Evolutionary conservation across 139 green algal species (phyloP).

Genomic region (Raphidocelis subcapitata): DNA sequence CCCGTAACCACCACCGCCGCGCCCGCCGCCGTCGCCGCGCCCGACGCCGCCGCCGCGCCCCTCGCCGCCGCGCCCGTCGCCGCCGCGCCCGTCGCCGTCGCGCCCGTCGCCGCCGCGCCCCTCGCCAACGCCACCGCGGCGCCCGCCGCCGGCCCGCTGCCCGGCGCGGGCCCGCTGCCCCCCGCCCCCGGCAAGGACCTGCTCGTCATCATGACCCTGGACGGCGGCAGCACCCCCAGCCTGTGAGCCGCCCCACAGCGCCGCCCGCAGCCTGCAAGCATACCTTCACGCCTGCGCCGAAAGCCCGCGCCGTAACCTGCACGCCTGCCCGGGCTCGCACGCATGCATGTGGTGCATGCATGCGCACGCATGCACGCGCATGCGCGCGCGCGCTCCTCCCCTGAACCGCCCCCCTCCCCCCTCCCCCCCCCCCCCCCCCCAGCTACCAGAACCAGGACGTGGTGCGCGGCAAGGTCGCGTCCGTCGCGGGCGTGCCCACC

Average conservation of each 20-base stretch:
- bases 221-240: background rate
- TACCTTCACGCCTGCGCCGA: too few species aligned
- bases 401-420: constrained; percentile 1
- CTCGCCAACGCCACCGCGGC: background rate
- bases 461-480: background rate
- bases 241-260: too few species aligned
- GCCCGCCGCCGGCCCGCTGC: too few species aligned
- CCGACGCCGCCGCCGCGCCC: background rate
- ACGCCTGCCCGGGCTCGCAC: background rate
- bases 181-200: constrained; percentile 16
- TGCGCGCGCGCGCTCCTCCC: background rate
- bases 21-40: background rate
- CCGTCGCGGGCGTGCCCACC: background rate
- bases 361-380: background rate
- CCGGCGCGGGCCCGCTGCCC: background rate
- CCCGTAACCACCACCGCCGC: background rate
- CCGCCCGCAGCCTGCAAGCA: too few species aligned
- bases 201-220: constrained; percentile 10
- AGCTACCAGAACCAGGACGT: background rate
- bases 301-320: too few species aligned
- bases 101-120: too few species aligned
- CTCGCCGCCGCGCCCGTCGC: background rate
- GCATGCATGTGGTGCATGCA: constrained; percentile 13
- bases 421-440: background rate
- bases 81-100: background rate